Conservation (phyloP, 768 basidiomycete genomes). For the Auricularia cornea region DNA sequence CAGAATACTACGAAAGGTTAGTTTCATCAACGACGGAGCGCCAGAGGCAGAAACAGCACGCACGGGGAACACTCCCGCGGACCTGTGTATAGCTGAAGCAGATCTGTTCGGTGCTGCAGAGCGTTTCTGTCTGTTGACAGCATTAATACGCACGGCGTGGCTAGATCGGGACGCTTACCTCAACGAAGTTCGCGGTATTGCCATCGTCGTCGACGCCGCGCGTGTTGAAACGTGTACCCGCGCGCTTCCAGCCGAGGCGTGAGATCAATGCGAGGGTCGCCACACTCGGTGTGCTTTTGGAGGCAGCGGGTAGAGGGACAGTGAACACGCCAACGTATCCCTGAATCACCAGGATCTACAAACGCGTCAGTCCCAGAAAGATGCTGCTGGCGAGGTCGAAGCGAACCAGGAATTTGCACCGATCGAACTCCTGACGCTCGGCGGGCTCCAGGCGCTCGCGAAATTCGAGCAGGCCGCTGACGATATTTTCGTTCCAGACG, state of each 20-base stretch:
- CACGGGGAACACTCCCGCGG: slow-evolving; percentile 91
- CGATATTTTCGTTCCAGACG: slow-evolving; percentile 92
- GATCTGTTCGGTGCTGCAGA: slow-evolving; percentile 79
- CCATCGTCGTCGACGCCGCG: slow-evolving; percentile 95
- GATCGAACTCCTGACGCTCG: slow-evolving; percentile 70
- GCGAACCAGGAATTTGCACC: slow-evolving; percentile 68
- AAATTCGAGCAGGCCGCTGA: slow-evolving; percentile 82
- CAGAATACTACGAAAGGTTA: slow-evolving; percentile 70
- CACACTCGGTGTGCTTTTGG: slow-evolving; percentile 60
- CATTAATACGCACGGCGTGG: neutral
- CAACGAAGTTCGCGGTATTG: slow-evolving; percentile 92
- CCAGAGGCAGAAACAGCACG: slow-evolving; percentile 27
- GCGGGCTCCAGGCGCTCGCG: slow-evolving; percentile 62
- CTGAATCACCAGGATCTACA: slow-evolving; percentile 82
- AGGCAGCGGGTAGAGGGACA: slow-evolving; percentile 52
- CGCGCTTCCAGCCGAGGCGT: slow-evolving; percentile 86
- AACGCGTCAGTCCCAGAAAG: slow-evolving; percentile 3
- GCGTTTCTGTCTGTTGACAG: slow-evolving; percentile 67
- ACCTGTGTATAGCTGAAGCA: slow-evolving; percentile 91
- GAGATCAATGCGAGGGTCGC: slow-evolving; percentile 77
- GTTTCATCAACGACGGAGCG: neutral
- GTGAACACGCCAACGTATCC: slow-evolving; percentile 84
- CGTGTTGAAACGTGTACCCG: slow-evolving; percentile 95
- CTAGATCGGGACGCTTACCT: slow-evolving; percentile 41
- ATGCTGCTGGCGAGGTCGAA: too few relatives aligned